Evolutionary conservation across 176 grass and related monocot genomes (phyloP).

Genomic region (Zoysia pacifica): DNA sequence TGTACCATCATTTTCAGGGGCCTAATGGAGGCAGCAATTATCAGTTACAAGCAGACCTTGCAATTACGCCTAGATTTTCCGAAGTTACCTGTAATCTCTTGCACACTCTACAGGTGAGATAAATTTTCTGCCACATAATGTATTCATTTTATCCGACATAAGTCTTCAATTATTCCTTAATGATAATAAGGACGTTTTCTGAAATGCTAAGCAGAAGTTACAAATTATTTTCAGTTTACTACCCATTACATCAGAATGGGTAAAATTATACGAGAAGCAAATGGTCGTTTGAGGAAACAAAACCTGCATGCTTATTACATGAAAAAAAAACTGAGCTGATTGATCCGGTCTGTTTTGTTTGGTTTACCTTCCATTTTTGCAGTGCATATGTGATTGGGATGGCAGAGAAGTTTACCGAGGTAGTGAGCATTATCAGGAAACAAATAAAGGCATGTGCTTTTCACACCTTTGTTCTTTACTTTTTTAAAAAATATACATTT

Average conservation of each 20-base stretch:
- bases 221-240: not conserved
- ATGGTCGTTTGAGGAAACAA: not conserved
- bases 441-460: constrained; percentile 58
- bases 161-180: not conserved
- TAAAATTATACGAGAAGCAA: not conserved
- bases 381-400: constrained; percentile 94
- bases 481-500: not conserved
- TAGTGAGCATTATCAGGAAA: constrained; percentile 77
- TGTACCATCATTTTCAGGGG: constrained; percentile 59
- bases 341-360: not conserved
- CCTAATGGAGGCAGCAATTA: constrained; percentile 66
- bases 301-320: not conserved
- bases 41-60: constrained; percentile 74
- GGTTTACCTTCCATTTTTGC: constrained; percentile 41
- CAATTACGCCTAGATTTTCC: constrained; percentile 74
- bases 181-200: not conserved
- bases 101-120: constrained; percentile 71
- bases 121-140: not conserved
- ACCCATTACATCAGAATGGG: not conserved
- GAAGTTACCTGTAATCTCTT: constrained; percentile 90
- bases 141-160: not conserved
- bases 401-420: constrained; percentile 70
- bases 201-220: constrained; percentile 1
- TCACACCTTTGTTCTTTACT: constrained; percentile 1
- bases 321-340: not conserved